Percentiles rank a stretch among this genome's conserved stretches.
phyloP scores from a whole-genome alignment of 352 stramenopile genomes.

The Blastocystis sp. region DNA sequence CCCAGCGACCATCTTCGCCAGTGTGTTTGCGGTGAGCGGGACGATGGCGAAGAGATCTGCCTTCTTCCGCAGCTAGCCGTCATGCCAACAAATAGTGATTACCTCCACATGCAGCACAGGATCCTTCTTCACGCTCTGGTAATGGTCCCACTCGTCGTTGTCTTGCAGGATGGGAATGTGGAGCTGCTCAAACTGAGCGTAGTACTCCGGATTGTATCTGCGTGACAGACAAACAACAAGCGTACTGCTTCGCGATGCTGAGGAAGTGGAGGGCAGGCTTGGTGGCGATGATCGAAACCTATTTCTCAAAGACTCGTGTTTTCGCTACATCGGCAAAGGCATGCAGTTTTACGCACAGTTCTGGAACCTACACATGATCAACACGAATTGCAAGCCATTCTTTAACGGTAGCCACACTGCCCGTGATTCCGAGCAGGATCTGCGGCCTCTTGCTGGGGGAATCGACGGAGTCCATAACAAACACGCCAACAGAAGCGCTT shows the following conservation, averaged over 20 bases:
- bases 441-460: neutral
- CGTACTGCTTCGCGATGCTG: conserved; percentile 31
- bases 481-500: conserved; percentile 31
- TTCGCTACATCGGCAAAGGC: conserved; percentile 9
- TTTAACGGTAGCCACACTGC: conserved; percentile 63
- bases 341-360: conserved; percentile 52
- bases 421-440: conserved; percentile 45
- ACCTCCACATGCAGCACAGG: conserved; percentile 64
- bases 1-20: conserved; percentile 41
- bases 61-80: conserved; percentile 39
- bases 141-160: conserved; percentile 54
- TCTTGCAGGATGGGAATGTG: conserved; percentile 34
- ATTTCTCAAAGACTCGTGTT: neutral
- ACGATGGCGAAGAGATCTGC: conserved; percentile 48
- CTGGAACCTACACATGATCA: conserved; percentile 20
- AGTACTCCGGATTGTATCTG: conserved; percentile 44
- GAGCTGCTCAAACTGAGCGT: conserved; percentile 19
- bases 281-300: conserved; percentile 49
- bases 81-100: neutral
- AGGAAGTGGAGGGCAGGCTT: conserved; percentile 39
- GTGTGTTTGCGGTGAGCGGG: conserved; percentile 45
- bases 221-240: neutral
- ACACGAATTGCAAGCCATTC: neutral
- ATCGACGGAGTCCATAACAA: conserved; percentile 30
- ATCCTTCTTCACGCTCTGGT: conserved; percentile 66